Evolutionary conservation across 2,329 filamentous ascomycete genomes (phyloP), one percentile per base, ranked within the genome.

Genomic region (Aureobasidium leucospermi): DNA sequence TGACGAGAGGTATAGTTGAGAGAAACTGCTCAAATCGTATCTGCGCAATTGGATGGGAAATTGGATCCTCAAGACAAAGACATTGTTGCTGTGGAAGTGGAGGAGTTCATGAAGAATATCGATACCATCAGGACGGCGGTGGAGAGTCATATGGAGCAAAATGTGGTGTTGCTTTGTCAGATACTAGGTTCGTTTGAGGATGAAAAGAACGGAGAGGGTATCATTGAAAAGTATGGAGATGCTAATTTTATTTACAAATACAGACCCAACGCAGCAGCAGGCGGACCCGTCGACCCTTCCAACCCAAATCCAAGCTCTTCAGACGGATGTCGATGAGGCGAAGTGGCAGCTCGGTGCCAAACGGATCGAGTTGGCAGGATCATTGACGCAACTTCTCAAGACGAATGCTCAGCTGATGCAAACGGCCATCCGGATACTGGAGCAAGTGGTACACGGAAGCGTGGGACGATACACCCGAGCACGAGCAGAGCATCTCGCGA

Each of bases 361-460:
- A 1, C 72, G 70, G 13, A 63, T 71, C 0, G 48, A 67, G 4
- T 66, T 77, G 5, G 69, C 74, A 2, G 68, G 74, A 16, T 67
- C 70, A 5, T 61, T 69, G 2, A 65, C 68, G 1, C 43, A 65
- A 1, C 64, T 77, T 1, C 71, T 78, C 6, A 52, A 62, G 3
- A 63, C 70, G 0, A 74, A 78, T 62, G 70, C 71, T 31, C 47
- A 67, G 19, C 63, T 75, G 16, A 68, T 77, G 10, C 68, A 72
- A 43, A 65, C 68, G n/a, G 65, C 67, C 41, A 75, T 80, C 51
- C 70, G 69, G 15, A 70, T 73, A 36, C 70, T 79, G 7, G 78
- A 80, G 64, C 77, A 78, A 62, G 76, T 72, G 0, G 73, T 78
- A 38, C 76, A 79, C 63, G 78, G 78, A 51, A 68, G 72, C 3